A percentile compares a stretch with the other conserved stretches of the same genome.
phyloP scores from a whole-genome alignment of 1,284 basidiomycete species.

The Mycosarcoma mackinlayi region DNA sequence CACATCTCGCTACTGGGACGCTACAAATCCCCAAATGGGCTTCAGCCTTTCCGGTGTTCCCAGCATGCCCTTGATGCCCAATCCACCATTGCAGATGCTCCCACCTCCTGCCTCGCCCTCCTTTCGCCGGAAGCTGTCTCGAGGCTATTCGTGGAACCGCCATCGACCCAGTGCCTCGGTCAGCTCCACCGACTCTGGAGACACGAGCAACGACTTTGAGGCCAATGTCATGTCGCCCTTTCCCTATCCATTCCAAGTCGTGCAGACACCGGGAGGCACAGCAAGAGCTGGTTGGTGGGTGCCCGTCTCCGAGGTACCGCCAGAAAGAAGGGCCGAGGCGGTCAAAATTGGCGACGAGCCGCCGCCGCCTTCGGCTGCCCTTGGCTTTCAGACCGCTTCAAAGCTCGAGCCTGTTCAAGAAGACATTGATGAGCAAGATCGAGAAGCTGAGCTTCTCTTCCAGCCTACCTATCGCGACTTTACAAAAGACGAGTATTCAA shows the following conservation, averaged over 20 bases:
- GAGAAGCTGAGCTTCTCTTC: constrained; percentile 39
- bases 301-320: constrained; percentile 44
- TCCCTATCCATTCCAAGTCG: constrained; percentile 59
- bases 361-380: neutral
- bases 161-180: constrained; percentile 27
- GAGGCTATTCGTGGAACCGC: constrained; percentile 2
- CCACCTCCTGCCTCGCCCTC: constrained; percentile 54
- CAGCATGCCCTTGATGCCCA: constrained; percentile 60
- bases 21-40: constrained; percentile 40
- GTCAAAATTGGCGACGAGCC: constrained; percentile 28
- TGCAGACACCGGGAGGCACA: constrained; percentile 60
- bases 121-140: constrained; percentile 26
- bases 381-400: neutral
- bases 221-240: constrained; percentile 51
- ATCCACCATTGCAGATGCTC: constrained; percentile 57
- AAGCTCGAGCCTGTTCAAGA: constrained; percentile 21
- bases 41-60: constrained; percentile 58
- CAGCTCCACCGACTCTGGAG: constrained; percentile 20
- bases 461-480: constrained; percentile 56
- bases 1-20: constrained; percentile 34
- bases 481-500: constrained; percentile 52
- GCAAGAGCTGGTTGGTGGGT: constrained; percentile 61
- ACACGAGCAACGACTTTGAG: constrained; percentile 35
- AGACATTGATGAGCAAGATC: constrained; percentile 9
- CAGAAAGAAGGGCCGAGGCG: constrained; percentile 37